These are phyloP conservation scores for Paraphaeosphaeria sporulosa DNA, from an alignment of 2,329 filamentous ascomycete genomes.

Conservation along the genomic window DNA sequence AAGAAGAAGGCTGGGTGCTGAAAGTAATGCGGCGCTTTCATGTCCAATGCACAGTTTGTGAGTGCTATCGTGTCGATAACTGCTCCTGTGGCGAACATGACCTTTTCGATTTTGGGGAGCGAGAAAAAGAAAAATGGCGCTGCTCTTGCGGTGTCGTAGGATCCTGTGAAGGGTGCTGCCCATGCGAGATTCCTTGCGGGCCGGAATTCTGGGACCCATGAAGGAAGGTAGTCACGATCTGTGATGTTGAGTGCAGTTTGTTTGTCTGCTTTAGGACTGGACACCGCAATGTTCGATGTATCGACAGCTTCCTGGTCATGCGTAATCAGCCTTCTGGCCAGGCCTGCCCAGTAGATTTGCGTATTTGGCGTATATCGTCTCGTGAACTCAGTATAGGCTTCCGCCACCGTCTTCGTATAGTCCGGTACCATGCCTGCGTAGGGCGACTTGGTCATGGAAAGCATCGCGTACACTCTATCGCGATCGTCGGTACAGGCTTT, in stretches of 20 bases:
- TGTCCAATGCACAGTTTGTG: neutral
- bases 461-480: slow-evolving; percentile 16
- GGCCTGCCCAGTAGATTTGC: slow-evolving; percentile 9
- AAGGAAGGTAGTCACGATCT: slow-evolving; percentile 13
- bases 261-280: neutral
- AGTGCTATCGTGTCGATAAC: neutral
- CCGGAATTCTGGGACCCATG: slow-evolving; percentile 14
- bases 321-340: slow-evolving; percentile 1
- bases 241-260: neutral
- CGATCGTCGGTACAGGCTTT: slow-evolving; percentile 12
- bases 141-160: neutral
- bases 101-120: neutral
- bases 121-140: neutral
- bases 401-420: slow-evolving; percentile 10
- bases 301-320: neutral
- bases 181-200: slow-evolving; percentile 7
- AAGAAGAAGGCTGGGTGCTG: slow-evolving; percentile 1
- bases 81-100: slow-evolving; percentile 4
- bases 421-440: neutral
- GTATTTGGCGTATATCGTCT: slow-evolving; percentile 8
- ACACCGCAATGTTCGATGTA: neutral
- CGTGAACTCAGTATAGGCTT: slow-evolving; percentile 13
- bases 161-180: neutral
- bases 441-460: slow-evolving; percentile 10
- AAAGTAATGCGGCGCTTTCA: slow-evolving; percentile 5